Conservation (phyloP, 1,284 basidiomycete species). For the Grifola frondosa region DNA sequence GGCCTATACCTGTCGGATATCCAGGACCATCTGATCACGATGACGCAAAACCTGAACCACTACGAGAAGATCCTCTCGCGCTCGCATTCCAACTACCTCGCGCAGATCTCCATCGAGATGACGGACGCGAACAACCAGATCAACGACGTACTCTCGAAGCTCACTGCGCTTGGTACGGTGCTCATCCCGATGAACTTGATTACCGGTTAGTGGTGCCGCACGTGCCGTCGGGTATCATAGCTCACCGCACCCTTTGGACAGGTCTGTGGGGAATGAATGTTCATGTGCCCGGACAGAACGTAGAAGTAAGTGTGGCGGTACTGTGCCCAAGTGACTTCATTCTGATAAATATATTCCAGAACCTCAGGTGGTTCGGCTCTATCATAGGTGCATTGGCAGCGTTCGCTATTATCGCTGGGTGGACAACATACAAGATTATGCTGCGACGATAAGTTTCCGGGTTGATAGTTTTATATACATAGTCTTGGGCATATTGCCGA, state of each 20-base stretch:
- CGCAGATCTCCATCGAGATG: conserved; percentile 98
- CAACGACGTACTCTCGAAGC: conserved; percentile 98
- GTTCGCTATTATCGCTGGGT: conserved; percentile 81
- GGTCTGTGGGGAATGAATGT: conserved; percentile 92
- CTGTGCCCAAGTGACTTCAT: conserved; percentile 10
- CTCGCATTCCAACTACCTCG: conserved; percentile 99
- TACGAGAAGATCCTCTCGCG: conserved; percentile 99
- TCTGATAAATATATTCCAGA: conserved; percentile 25
- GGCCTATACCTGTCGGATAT: conserved; percentile 95
- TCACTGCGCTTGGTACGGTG: conserved; percentile 97
- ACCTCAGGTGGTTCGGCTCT: conserved; percentile 80
- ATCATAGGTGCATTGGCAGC: conserved; percentile 77
- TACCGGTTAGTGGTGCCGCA: conserved; percentile 62
- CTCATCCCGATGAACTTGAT: conserved; percentile 97
- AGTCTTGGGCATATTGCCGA: background rate
- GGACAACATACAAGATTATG: conserved; percentile 81
- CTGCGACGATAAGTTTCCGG: conserved; percentile 33
- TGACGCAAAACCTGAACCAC: conserved; percentile 99
- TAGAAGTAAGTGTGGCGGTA: conserved; percentile 34
- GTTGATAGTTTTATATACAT: background rate
- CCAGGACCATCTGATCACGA: conserved; percentile 98
- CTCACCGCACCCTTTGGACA: conserved; percentile 28
- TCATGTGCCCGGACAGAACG: conserved; percentile 83
- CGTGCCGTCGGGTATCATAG: background rate
- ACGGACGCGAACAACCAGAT: conserved; percentile 99